phyloP scores from a whole-genome alignment of 139 green algal genomes.

The Coelastrella sp. region DNA sequence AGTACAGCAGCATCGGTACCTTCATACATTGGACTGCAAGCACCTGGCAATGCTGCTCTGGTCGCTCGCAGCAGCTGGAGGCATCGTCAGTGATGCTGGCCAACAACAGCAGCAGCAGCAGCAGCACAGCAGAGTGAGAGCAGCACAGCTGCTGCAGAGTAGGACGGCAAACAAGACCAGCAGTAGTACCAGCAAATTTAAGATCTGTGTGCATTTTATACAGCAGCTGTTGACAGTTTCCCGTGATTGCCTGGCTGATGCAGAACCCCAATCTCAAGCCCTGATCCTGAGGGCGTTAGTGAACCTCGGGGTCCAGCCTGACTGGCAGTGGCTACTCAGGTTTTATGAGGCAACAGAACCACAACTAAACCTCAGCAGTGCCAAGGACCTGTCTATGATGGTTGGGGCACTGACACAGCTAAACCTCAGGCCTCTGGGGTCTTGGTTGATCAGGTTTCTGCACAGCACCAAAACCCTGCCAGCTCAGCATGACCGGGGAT shows the following conservation, averaged over 20 bases:
- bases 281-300: neutral
- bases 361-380: conserved; percentile 6
- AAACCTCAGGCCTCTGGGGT: neutral
- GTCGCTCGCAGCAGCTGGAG: conserved; percentile 5
- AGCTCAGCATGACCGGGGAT: neutral
- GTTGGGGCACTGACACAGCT: neutral
- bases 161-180: neutral
- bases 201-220: neutral
- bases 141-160: conserved; percentile 4
- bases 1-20: neutral
- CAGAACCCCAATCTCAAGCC: conserved; percentile 1
- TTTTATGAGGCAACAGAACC: conserved; percentile 45
- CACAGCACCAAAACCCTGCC: neutral
- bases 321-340: conserved; percentile 45
- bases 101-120: conserved; percentile 19
- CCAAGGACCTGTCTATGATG: conserved; percentile 39
- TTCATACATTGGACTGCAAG: neutral
- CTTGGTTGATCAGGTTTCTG: conserved; percentile 35
- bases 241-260: neutral
- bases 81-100: neutral
- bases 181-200: conserved; percentile 7
- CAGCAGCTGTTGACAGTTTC: neutral
- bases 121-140: neutral
- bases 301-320: conserved; percentile 3
- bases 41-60: conserved; percentile 12